These are phyloP conservation scores for Rhizoclosmatium globosum DNA, from an alignment of 192 early-diverging fungal species.

Conservation along the genomic window DNA sequence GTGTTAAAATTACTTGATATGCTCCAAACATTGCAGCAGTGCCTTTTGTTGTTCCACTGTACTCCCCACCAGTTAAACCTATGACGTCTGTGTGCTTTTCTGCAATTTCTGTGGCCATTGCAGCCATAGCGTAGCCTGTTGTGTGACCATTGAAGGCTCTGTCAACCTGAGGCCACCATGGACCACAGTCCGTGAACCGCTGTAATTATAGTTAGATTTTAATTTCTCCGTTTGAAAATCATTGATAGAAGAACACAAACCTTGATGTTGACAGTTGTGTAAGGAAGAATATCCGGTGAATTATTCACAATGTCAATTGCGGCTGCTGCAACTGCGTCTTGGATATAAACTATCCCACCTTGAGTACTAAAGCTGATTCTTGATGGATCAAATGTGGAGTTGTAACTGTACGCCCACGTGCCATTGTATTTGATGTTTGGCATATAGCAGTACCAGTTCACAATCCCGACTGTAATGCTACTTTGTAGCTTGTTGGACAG, in stretches of 20 bases:
- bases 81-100: slow-evolving; percentile 3
- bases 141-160: not conserved
- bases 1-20: not conserved
- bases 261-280: not conserved
- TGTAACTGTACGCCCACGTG: not conserved
- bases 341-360: not conserved
- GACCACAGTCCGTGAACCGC: not conserved
- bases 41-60: not conserved
- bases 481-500: not conserved
- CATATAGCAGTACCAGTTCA: not conserved
- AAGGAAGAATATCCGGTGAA: not conserved
- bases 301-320: not conserved
- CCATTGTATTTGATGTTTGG: not conserved
- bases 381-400: not conserved
- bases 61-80: not conserved
- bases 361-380: not conserved
- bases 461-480: slow-evolving; percentile 7
- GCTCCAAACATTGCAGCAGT: not conserved
- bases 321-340: not conserved
- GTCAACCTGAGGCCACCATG: not conserved
- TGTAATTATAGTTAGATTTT: too few species aligned
- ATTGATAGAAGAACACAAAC: too few species aligned
- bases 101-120: not conserved
- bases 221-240: too few species aligned
- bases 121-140: too few species aligned